Conservation (phyloP, 2,329 filamentous ascomycete genomes). For the Blumeriella jaapii region DNA sequence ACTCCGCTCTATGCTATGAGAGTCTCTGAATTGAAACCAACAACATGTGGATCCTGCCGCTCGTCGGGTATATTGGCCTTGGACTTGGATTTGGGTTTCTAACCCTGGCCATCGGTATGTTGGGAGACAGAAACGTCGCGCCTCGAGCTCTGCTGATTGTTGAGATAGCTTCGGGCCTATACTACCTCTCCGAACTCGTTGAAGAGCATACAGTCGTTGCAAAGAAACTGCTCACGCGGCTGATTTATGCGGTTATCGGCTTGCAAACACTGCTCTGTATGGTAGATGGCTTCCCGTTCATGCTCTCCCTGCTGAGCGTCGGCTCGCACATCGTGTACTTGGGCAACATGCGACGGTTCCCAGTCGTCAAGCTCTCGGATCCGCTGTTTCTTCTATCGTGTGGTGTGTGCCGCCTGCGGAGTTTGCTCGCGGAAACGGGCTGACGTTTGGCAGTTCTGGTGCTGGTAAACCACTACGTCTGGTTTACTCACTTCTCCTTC, state of each 20-base stretch:
- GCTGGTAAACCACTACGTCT: constrained; percentile 81
- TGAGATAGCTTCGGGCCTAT: constrained; percentile 74
- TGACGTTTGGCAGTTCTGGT: constrained; percentile 53
- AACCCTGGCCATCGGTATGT: constrained; percentile 77
- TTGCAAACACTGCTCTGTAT: constrained; percentile 65
- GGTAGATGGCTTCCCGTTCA: constrained; percentile 76
- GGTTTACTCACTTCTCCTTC: constrained; percentile 85
- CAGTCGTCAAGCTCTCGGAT: constrained; percentile 74
- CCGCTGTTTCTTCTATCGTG: constrained; percentile 80
- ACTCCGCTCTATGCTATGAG: no score
- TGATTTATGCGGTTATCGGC: constrained; percentile 74
- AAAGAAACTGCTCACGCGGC: constrained; percentile 69
- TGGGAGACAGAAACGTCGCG: background rate
- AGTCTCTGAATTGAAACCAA: constrained; percentile 13
- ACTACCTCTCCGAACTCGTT: constrained; percentile 95
- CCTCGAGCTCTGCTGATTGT: constrained; percentile 8
- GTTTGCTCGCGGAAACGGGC: constrained; percentile 3
- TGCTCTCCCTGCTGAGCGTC: constrained; percentile 63
- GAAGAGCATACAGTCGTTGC: constrained; percentile 94
- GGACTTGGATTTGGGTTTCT: constrained; percentile 86
- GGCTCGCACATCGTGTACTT: constrained; percentile 75
- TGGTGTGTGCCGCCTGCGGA: constrained; percentile 38
- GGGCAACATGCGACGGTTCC: constrained; percentile 67
- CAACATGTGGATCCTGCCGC: constrained; percentile 79
- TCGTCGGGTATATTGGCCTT: constrained; percentile 82